Evolutionary conservation across 140 eudicot genomes (phyloP), one percentile per base, ranked within the genome.

Genomic region (Cichorium intybus): DNA sequence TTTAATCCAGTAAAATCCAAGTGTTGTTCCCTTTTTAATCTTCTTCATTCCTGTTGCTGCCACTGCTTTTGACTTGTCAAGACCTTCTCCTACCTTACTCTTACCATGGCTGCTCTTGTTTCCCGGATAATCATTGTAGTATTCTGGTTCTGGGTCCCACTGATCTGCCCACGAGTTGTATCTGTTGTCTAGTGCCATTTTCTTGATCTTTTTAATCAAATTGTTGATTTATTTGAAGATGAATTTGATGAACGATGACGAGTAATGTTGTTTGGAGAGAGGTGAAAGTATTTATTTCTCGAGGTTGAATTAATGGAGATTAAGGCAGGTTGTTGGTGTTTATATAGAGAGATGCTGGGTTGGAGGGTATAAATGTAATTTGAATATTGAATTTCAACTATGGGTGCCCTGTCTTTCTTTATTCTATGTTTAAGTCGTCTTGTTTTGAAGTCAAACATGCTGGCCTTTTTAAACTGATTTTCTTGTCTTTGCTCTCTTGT

Each of bases 1-100:
- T 47, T 83, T 83, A 41, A 83, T 77, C 89, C 89, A 83, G 23
- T 73, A 70, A 26, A 83, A 35, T 12, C 89, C 86, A 39, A 74
- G 68, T 16, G 85, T 51, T 0, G 85, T 80, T 62, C 85, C 88
- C 5, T 63, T 57, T 60, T 69, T 79, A 9, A 83, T 80, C 64
- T 76, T 83, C 73, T 66, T 74, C 15, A 71, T 53, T 4, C 86
- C 86, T 0, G 72, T 62, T 18, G 81, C 41, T 3, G 86, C 84
- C 7, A 52, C 77, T 11, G 58, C 51, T 73, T 80, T 80, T 1
- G 85, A 72, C 61, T 73, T 72, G 3, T 53, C 72, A 22, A 80
- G 43, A 6, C 72, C 68, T 20, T 75, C 77, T 17, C 73, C 71
- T 12, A 60, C 52, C 66, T 71, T 82, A 41, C 28, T 60, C 43